Evolutionary conservation across 202 grass and related monocot species (phyloP), one percentile per base, ranked within the genome.

Genomic region (Musa balbisiana): DNA sequence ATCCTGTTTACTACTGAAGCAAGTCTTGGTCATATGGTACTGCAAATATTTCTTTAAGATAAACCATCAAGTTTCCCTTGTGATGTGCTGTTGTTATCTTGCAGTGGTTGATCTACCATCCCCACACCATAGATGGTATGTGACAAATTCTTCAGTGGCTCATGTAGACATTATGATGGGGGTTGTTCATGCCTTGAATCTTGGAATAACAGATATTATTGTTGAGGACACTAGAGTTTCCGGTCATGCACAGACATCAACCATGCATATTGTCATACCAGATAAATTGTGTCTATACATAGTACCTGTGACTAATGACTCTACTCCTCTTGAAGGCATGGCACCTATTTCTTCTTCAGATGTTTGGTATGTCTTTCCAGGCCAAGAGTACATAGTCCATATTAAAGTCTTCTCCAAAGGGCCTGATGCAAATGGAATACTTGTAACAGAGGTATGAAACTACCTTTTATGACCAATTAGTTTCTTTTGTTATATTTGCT

Each of bases 311-410:
- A 72, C 76, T 75, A 88, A 93, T 75, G 83, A 79, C 84, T 93
- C 90, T 72, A 22, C 51, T 77, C 77, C 84, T 80, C 52, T 89
- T 86, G 70, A 89, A 81, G 80, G 80, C 23, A 71, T 79, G 79
- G 78, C 81, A 72, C 67, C 74, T 76, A 91, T 87, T 81, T 81
- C 88, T 80, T 87, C 90, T 23, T 89, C 88, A 69, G 82, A 82
- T 71, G 74, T 79, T 72, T 97, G 94, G 94, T 97, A 93, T 67
- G 83, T 93, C 74, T 97, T 91, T 81, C 94, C 90, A 58, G 94
- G 90, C 59, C 87, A 77, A 87, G 84, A 87, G 27, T 97, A 91
- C 79, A 80, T 86, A 53, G 84, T 93, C 75, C 52, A 82, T 67
- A 70, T 73, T 20, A 97, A 93, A 87, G 88, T 84, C 72, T 97